Evolutionary conservation across 2,329 filamentous ascomycete genomes (phyloP), one percentile per base, ranked within the genome.

Genomic region (Colletotrichum truncatum): DNA sequence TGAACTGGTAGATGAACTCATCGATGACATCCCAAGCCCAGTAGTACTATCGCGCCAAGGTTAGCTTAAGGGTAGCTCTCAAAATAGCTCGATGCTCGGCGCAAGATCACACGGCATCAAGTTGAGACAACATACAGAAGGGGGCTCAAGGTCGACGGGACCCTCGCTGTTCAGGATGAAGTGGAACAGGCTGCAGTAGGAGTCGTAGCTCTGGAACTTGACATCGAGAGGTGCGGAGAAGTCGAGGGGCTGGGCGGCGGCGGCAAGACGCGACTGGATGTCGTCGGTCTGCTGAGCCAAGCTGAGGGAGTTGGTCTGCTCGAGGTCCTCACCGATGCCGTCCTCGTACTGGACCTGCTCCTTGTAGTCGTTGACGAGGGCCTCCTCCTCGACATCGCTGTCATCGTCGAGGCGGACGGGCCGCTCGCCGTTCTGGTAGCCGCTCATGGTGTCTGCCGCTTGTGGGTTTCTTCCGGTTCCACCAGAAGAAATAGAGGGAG

Each of bases 1-100:
- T 98, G 87, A 99, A 99, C 81, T 99, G 96, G 86, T 99, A 99
- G 83, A 99, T 98, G 85, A 99, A 99, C 82, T 99, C 96, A 81
- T 99, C 96, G 82, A 99, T 98, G 72, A 98, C 95, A 80, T 99
- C 96, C 96, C 96, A 99, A 41, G 96, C 96, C 96, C 96, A 99
- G 85, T 95, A 98, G 84, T 97, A 97, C 93, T 98, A 78, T 45
- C 49, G 39, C 39, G 39, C 32, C 12, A 34, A 8, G 12, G 46
- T 66, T 64, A 66, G 59, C 64, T 21, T 11, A 8, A 39, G 2
- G 66, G 67, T 10, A 39, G 18, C 12, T 12, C 3, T 41, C 9
- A 16, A 16, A n/a, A 12, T 36, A 36, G 32, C 11, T 36, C 32
- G 6, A 39, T 43, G 14, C 18, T 16, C 45, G 32, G n/a, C n/a